Base-by-base conservation (phyloP, 768 basidiomycete genomes). In the Serendipita sp. region DNA sequence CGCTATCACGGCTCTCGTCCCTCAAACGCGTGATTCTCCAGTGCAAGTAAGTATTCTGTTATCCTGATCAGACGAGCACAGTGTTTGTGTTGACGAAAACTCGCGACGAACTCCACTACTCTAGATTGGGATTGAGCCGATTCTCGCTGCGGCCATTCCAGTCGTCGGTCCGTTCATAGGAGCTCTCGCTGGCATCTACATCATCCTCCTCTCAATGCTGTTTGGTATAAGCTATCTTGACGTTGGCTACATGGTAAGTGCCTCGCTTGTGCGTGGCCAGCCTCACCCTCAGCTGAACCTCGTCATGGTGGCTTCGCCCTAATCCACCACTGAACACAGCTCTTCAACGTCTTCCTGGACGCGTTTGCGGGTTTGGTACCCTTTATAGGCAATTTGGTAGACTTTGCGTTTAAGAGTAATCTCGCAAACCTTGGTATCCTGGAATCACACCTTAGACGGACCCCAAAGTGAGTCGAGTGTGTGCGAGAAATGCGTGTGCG, bases 341-440 rank as follows among this genome's bases (percentile, higher is more conserved):
- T 65, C n/a, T 18, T 65, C 23, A 63, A 65, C 36, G n/a, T 65
- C 63, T 35, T 18, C 13, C 65, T 65, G 28, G 58, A 65, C 35
- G 30, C 65, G 15, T 64, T 32, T 16, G 62, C 63, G 13, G 65
- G 65, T 34, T 41, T 64, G 15, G 38, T 65, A 15, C 60, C 58
- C 13, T 3, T 65, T 41, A 23, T 65, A 23, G 58, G 58, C n/a
- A 44, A 41, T 13, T 11, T 64, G 4, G 45, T 63, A 3, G 65
- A 65, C 36, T 32, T 63, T n/a, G 56, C 65, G n/a, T 65, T 65
- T 60, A 65, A 65, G 58, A 56, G 63, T 11, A 65, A 65, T 36
- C 60, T 65, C 5, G 65, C 65, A 11, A 63, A 65, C 36, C 65
- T 65, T 38, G 58, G 15, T 3, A 65, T 65, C 41, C 58, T 65